Evolutionary conservation across 805 yeast genomes (phyloP), one percentile per base, ranked within the genome.

Genomic region (Tetrapisispora nanseiensis): DNA sequence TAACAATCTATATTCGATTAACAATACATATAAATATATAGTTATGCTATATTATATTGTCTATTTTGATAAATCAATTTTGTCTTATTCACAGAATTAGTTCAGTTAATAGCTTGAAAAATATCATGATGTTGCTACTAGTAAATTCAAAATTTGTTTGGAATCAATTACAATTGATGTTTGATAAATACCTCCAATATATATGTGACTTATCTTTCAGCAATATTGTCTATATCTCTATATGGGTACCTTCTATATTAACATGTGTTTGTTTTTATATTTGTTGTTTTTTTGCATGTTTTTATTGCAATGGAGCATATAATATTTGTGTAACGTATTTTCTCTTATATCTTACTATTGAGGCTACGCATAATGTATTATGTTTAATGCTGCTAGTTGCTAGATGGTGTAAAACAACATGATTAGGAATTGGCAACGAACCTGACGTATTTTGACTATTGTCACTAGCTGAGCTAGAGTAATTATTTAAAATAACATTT

Each of bases 371-470:
- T 44, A 89, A 69, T 0, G 95, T 90, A 61, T 86, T 87, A 57
- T 89, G 95, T 57, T 89, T 86, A 55, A 89, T 89, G 49, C 92
- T 81, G 10, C 96, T 86, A 7, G 97, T 89, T n/a, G 96, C 95
- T 62, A 89, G 69, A 62, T 89, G 97, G 59, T 89, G 89, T 53
- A 89, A 68, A 20, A 89, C 95, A 43, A 89, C 97, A 59, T 89
- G 97, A 58, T 89, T 86, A 12, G 97, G 97, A 43, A 87, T 86
- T 9, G 95, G 92, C 51, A 87, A 67, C 1, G 95, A 95, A 42
- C 95, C 95, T 30, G 85, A 75, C 52, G 82, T 84, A 60, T 87
- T 90, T 55, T 83, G 87, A 39, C 54, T 54, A 42, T 48, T 59
- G 18, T 56, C 59, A 6, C 52, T 52, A 30, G 52, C 56, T n/a